These are phyloP conservation scores for Cladophialophora exuberans DNA, from an alignment of 2,329 filamentous ascomycete genomes.

Conservation along the genomic window DNA sequence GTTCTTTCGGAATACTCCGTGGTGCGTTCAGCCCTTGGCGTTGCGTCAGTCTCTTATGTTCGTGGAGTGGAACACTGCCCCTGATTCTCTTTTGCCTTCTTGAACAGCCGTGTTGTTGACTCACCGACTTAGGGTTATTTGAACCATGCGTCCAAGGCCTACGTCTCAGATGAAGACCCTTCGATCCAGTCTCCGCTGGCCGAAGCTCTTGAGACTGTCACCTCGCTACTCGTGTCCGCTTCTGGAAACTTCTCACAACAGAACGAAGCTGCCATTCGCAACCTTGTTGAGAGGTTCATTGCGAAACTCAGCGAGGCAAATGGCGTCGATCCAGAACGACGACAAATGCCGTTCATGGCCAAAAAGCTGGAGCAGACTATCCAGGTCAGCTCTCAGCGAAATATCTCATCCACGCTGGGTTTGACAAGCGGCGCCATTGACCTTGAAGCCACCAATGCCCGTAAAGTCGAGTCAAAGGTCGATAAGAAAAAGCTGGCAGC, in stretches of 20 bases:
- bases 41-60: neutral
- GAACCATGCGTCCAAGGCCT: constrained; percentile 86
- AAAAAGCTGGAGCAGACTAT: constrained; percentile 91
- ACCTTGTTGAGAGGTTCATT: constrained; percentile 88
- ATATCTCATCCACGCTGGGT: constrained; percentile 93
- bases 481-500: constrained; percentile 99
- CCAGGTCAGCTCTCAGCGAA: constrained; percentile 89
- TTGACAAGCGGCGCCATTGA: constrained; percentile 84
- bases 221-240: constrained; percentile 89
- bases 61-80: neutral
- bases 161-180: constrained; percentile 71
- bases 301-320: constrained; percentile 75
- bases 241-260: constrained; percentile 76
- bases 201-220: constrained; percentile 82
- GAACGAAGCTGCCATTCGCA: constrained; percentile 76
- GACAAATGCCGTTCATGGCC: constrained; percentile 73
- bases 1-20: constrained; percentile 90
- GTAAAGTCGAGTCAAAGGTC: constrained; percentile 96
- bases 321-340: constrained; percentile 67
- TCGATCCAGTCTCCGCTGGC: constrained; percentile 73
- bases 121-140: constrained; percentile 69
- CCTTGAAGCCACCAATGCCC: constrained; percentile 85
- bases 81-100: neutral
- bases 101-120: neutral
- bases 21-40: constrained; percentile 39